Percentiles rank a stretch among this genome's conserved stretches.
These are phyloP conservation scores for Dichomitus squalens DNA, from an alignment of 1,284 basidiomycete genomes.

Conservation along the genomic window DNA sequence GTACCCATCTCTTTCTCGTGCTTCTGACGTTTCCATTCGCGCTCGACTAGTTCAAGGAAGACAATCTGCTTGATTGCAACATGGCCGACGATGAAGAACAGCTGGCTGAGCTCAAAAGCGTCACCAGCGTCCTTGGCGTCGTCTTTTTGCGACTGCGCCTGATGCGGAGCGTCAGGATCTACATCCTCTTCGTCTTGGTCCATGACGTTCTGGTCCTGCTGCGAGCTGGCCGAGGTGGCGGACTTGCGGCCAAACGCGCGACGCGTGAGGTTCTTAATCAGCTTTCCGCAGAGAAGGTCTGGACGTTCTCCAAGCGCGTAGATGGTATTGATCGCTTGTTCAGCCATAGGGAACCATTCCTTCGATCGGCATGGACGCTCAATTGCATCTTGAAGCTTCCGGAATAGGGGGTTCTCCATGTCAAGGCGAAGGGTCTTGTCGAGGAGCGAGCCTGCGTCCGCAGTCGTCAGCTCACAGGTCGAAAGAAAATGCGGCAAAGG, in stretches of 20 bases:
- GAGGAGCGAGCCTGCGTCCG: slow-evolving; percentile 70
- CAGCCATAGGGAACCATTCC: slow-evolving; percentile 96
- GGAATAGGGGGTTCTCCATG: slow-evolving; percentile 90
- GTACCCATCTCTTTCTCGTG: slow-evolving; percentile 82
- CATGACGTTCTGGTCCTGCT: slow-evolving; percentile 52
- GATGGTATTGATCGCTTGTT: slow-evolving; percentile 96
- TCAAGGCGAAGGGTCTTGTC: slow-evolving; percentile 88
- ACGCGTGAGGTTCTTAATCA: slow-evolving; percentile 82
- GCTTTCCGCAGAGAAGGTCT: slow-evolving; percentile 79
- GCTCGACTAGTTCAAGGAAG: slow-evolving; percentile 94
- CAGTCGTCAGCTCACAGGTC: background rate
- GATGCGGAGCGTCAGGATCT: slow-evolving; percentile 11
- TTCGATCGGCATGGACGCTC: slow-evolving; percentile 80
- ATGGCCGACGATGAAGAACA: slow-evolving; percentile 94
- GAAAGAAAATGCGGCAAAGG: background rate
- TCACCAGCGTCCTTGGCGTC: slow-evolving; percentile 66
- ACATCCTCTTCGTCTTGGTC: slow-evolving; percentile 45
- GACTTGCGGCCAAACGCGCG: slow-evolving; percentile 58
- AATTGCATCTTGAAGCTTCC: slow-evolving; percentile 78
- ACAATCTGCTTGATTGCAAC: slow-evolving; percentile 98
- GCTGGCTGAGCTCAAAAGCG: slow-evolving; percentile 86
- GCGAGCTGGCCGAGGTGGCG: slow-evolving; percentile 13
- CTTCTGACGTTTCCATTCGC: slow-evolving; percentile 96
- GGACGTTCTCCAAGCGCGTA: slow-evolving; percentile 95
- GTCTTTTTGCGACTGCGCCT: slow-evolving; percentile 13